Evolutionary conservation across 768 basidiomycete genomes (phyloP).

Genomic region (Cyclocybe cylindracea): DNA sequence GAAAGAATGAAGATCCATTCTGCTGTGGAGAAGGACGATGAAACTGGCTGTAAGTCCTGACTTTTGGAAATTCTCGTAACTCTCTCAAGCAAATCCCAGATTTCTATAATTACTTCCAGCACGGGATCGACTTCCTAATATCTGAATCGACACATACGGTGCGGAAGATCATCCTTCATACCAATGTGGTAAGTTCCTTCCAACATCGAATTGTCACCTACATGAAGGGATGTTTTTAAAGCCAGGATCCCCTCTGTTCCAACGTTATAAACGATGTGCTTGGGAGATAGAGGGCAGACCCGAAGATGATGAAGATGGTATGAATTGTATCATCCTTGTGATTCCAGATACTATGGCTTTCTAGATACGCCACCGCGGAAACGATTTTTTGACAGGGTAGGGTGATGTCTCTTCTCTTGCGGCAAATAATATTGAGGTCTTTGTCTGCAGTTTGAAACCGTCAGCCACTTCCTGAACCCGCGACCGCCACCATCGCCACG

Average conservation of each 20-base stretch:
- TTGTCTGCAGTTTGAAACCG: constrained; percentile 64
- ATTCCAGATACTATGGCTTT: constrained; percentile 5
- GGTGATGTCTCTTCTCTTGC: constrained; percentile 8
- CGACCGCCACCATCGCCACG: constrained; percentile 73
- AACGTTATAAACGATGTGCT: constrained; percentile 87
- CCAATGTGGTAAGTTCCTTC: constrained; percentile 69
- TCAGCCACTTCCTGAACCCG: constrained; percentile 75
- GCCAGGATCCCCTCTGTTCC: constrained; percentile 89
- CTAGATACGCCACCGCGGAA: constrained; percentile 75
- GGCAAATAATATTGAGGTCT: neutral
- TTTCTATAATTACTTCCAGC: constrained; percentile 93
- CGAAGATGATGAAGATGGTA: constrained; percentile 85
- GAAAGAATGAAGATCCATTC: constrained; percentile 85
- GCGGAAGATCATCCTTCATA: constrained; percentile 83
- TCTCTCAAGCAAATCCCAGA: constrained; percentile 41
- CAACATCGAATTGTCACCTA: neutral
- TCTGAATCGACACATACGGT: constrained; percentile 71
- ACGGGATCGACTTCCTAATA: constrained; percentile 86
- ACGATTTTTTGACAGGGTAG: constrained; percentile 69
- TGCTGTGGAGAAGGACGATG: constrained; percentile 44
- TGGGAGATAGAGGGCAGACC: constrained; percentile 84
- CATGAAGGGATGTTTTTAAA: constrained; percentile 27
- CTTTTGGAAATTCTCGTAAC: neutral
- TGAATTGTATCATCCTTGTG: constrained; percentile 4
- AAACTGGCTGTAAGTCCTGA: constrained; percentile 50